A percentile compares a stretch with the other conserved stretches of the same genome.
Evolutionary conservation across 1,284 basidiomycete species (phyloP).

Genomic region (Ceratobasidium sp.): DNA sequence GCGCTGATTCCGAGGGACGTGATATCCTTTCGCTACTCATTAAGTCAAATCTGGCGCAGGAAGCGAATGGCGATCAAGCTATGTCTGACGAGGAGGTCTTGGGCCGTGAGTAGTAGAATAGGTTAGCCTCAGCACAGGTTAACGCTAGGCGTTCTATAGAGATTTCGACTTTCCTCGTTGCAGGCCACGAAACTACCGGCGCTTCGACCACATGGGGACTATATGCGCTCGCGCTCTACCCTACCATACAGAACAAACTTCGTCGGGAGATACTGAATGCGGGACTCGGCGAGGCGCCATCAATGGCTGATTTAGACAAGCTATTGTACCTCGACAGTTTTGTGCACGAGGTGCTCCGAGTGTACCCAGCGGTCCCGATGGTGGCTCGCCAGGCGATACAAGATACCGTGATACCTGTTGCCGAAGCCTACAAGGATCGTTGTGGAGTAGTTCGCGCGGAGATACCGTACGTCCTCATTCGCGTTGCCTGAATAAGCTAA

Average conservation of each 20-base stretch:
- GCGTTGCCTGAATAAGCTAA: not conserved
- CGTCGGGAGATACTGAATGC: conserved; percentile 71
- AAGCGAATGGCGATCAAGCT: conserved; percentile 51
- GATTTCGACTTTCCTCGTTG: conserved; percentile 17
- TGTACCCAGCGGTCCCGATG: conserved; percentile 50
- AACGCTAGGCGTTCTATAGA: not conserved
- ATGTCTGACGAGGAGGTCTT: conserved; percentile 47
- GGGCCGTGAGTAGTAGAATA: conserved; percentile 30
- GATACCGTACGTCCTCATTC: conserved; percentile 55
- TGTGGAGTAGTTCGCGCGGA: conserved; percentile 59
- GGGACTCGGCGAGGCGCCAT: conserved; percentile 61
- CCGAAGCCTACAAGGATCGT: conserved; percentile 59
- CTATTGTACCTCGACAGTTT: conserved; percentile 59
- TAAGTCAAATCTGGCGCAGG: conserved; percentile 59
- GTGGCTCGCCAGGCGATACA: conserved; percentile 51
- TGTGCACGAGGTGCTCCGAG: conserved; percentile 54
- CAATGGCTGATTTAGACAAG: conserved; percentile 56
- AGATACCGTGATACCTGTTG: conserved; percentile 57
- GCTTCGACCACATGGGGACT: conserved; percentile 65
- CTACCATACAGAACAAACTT: conserved; percentile 72
- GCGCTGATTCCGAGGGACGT: conserved; percentile 50
- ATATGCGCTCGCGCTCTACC: conserved; percentile 69
- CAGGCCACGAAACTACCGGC: conserved; percentile 46
- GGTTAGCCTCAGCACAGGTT: not conserved
- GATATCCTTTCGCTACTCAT: conserved; percentile 50